Percentiles rank a stretch among this genome's conserved stretches.
Conservation (phyloP, 257 asterid species). For the Scutellaria baicalensis region DNA sequence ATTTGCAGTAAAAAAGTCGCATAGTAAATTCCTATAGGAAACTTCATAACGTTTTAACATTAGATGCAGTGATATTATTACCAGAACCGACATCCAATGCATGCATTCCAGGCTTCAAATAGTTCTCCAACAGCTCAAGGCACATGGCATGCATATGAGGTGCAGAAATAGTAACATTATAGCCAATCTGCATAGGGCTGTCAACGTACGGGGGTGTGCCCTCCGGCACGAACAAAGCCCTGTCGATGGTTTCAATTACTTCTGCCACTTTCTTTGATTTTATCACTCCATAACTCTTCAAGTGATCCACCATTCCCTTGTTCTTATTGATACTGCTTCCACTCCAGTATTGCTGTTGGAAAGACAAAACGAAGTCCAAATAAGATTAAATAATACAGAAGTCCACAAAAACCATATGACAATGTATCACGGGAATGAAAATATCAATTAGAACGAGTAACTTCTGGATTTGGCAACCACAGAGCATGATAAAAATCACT, state of each 20-base stretch:
- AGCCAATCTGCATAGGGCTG: constrained; percentile 80
- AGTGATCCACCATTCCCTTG: constrained; percentile 57
- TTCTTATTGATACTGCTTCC: constrained; percentile 37
- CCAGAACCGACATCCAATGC: constrained; percentile 95
- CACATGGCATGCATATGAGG: constrained; percentile 98
- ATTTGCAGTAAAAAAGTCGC: neutral
- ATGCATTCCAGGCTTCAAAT: constrained; percentile 87
- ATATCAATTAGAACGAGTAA: neutral
- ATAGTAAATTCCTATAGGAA: neutral
- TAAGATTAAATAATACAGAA: constrained; percentile 19
- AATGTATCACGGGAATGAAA: neutral
- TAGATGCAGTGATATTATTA: constrained; percentile 4
- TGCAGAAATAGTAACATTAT: constrained; percentile 90
- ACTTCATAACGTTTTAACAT: neutral
- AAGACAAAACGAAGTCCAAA: constrained; percentile 26
- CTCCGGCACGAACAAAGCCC: constrained; percentile 80
- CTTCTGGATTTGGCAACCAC: neutral
- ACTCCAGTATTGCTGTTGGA: constrained; percentile 46
- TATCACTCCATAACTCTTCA: constrained; percentile 51
- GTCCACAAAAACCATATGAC: constrained; percentile 6
- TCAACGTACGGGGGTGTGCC: constrained; percentile 74
- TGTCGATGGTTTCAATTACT: constrained; percentile 68
- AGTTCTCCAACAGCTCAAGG: constrained; percentile 69
- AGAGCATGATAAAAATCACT: too few relatives aligned
- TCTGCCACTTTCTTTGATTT: constrained; percentile 55